Percentiles rank a stretch among this genome's conserved stretches.
Evolutionary conservation across 2,329 filamentous ascomycete species (phyloP).

Genomic region (Ophiostoma quercus): DNA sequence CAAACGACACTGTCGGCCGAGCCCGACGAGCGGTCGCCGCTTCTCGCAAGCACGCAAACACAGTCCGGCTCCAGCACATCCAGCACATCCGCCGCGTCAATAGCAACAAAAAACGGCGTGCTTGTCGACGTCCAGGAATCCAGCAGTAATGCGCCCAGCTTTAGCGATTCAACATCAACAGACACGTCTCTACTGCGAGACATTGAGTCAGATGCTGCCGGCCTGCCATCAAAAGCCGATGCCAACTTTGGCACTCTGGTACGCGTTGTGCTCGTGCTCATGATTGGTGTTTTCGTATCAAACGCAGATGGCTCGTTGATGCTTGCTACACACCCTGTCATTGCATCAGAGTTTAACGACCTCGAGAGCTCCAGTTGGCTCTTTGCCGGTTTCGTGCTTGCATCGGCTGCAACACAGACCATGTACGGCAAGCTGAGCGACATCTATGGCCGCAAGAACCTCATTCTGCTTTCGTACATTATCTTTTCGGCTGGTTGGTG

Average conservation of each 20-base stretch:
- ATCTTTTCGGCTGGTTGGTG: conserved; percentile 49
- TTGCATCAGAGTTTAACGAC: conserved; percentile 56
- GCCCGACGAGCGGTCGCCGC: conserved; percentile 23
- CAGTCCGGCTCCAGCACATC: neutral
- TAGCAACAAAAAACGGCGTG: neutral
- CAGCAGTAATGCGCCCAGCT: conserved; percentile 4
- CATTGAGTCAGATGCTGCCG: conserved; percentile 20
- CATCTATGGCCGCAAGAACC: conserved; percentile 50
- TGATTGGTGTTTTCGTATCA: conserved; percentile 56
- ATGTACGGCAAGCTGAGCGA: conserved; percentile 54
- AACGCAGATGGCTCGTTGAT: conserved; percentile 61
- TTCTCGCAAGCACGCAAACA: conserved; percentile 16
- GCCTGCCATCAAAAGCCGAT: neutral
- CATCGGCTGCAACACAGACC: conserved; percentile 48
- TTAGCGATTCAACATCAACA: conserved; percentile 21
- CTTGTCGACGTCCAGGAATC: neutral
- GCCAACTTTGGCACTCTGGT: neutral
- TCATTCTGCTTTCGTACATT: conserved; percentile 46
- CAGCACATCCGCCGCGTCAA: neutral
- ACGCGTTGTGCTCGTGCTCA: conserved; percentile 24
- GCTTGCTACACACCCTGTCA: conserved; percentile 58
- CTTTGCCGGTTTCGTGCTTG: conserved; percentile 48
- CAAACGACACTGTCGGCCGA: conserved; percentile 3
- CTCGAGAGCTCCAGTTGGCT: conserved; percentile 55
- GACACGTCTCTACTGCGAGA: conserved; percentile 24